Evolutionary conservation across 331 rosid species (phyloP), one percentile per base, ranked within the genome.

Genomic region (Rhamnella rubrinervis): DNA sequence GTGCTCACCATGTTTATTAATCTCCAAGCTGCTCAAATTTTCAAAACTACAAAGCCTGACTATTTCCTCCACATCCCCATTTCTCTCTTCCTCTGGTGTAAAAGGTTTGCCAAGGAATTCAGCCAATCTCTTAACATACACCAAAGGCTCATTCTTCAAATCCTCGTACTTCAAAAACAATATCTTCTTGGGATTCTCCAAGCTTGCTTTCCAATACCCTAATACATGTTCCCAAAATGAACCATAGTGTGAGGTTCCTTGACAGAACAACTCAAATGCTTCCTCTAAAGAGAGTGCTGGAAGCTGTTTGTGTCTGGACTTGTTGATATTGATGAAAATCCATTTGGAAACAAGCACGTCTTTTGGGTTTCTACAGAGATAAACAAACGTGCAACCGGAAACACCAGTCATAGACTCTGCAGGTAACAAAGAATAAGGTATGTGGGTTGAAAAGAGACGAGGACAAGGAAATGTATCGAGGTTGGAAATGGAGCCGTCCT

Each of bases 181-280:
- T 17, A 65, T 50, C 47, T 65, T 25, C 26, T 65, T 38, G 18
- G 47, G 70, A 49, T 17, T 47, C 28, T 65, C 16, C 14, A 10
- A 50, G 40, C 70, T 65, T 26, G 40, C 47, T 25, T 65, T 65
- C 70, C 59, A 18, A 35, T 50, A 65, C 18, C 58, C 70, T 14
- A 65, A 51, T 20, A 18, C 70, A 65, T 65, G 70, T 8, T 65
- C 46, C 23, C 40, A 50, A 8, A 49, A 65, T 17, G 70, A 47
- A 8, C 46, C 70, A 50, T 8, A 25, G 25, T 65, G 59, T 18
- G 46, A 49, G 9, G 18, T 59, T 8, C 59, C 59, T 17, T 35
- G 28, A 26, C 70, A 49, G 5, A 65, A 65, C n/a, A 49, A 38
- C n/a, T 65, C 70, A 23, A 16, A 65, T 35, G 70, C 70, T 50